Base-by-base conservation (phyloP, 2,329 filamentous ascomycete species). In the Hypoxylon sp. region DNA sequence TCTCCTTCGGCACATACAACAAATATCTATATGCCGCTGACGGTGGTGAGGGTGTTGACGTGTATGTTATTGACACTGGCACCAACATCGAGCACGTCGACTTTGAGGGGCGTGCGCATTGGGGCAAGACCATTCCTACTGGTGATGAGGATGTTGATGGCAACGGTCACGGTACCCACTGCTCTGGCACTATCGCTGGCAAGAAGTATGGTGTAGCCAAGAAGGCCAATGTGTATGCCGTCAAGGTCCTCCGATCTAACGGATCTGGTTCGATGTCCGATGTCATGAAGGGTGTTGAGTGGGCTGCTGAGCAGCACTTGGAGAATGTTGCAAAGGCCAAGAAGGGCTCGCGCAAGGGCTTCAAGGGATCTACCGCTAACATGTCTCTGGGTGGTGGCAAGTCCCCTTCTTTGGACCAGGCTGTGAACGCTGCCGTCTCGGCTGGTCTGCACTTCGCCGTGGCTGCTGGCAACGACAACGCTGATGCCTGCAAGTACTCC, bases 201-300 rank as follows among this genome's bases (percentile, higher is more conserved):
- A 97, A 96, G 90, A 98, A 97, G 87, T 99, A 97, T 80, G 96
- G 96, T 89, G 96, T 99, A 72, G 95, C 96, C 80, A 99, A 99
- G 91, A 98, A 98, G 89, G 96, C 97, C 79, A 90, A 93, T 75
- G 86, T 99, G 81, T 94, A 97, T 78, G 96, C 96, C 72, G 94
- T 99, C 86, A 99, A 99, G 91, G 96, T 99, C 43, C 92, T 99
- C 75, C 90, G 92, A 80, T 98, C 95, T 76, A 99, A 97, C 82
- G 96, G 96, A 76, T 98, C 95, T 53, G 96, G 96, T 77, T 94
- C 93, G 80, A 99, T 99, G 97, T 94, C 94, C 64, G 96, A 99
- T 79, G 96, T 99, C 75, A 93, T 99, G 79, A 97, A 97, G 86
- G 96, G 96, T 81, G 96, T 99, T 71, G 95, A 99, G 84, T 98